These are phyloP conservation scores for Umbelopsis sp. DNA, from an alignment of 192 early-diverging fungal species.

Conservation along the genomic window DNA sequence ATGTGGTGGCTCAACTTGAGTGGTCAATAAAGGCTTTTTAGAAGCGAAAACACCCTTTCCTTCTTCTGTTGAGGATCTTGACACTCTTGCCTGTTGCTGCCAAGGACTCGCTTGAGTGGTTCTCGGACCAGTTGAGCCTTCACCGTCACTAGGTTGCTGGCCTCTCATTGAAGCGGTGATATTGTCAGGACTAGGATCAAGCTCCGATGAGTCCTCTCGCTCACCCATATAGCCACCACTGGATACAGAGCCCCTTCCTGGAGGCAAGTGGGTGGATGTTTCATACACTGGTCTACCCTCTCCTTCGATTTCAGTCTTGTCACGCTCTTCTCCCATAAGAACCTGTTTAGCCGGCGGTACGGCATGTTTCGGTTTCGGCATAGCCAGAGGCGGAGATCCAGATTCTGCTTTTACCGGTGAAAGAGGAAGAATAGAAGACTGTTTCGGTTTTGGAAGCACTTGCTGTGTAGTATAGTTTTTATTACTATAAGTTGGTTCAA, in stretches of 20 bases:
- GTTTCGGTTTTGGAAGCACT: background rate
- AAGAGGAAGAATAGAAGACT: background rate
- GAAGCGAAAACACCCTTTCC: background rate
- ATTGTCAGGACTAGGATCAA: background rate
- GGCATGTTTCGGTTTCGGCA: constrained; percentile 22
- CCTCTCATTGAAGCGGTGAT: background rate
- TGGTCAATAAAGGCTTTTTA: background rate
- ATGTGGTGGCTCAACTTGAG: background rate
- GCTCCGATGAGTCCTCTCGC: constrained; percentile 8
- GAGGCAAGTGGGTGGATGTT: constrained; percentile 9
- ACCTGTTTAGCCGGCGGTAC: constrained; percentile 14
- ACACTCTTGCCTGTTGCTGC: background rate
- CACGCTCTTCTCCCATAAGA: constrained; percentile 1
- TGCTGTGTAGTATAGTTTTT: background rate
- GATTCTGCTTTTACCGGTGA: background rate
- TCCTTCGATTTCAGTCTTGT: constrained; percentile 17
- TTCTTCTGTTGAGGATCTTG: background rate
- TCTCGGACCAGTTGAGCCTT: background rate
- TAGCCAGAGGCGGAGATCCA: constrained; percentile 15
- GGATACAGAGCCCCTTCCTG: background rate
- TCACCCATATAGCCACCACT: background rate
- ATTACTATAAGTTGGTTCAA: background rate
- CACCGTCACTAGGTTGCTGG: background rate
- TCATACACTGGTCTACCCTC: background rate
- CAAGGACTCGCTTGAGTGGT: background rate